A percentile compares a stretch with the other conserved stretches of the same genome.
Conservation (phyloP, 345 rosid genomes). For the Turnera subulata region DNA sequence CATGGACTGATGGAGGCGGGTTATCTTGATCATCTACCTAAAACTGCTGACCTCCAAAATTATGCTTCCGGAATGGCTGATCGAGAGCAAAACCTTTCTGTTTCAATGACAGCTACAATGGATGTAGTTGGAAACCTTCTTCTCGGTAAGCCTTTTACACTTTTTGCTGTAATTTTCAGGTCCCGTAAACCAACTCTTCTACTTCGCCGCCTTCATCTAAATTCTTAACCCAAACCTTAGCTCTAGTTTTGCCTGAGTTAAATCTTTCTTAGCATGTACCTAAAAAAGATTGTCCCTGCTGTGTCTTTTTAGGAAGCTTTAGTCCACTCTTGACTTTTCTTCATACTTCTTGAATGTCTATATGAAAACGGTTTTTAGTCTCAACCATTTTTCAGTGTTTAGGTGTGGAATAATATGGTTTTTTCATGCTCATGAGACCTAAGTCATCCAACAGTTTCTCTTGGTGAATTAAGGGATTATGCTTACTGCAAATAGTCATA, state of each 20-base stretch:
- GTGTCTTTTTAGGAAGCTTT: too few species aligned
- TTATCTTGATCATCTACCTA: slow-evolving; percentile 48
- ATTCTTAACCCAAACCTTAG: neutral
- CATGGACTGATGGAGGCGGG: slow-evolving; percentile 88
- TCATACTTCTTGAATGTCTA: too few species aligned
- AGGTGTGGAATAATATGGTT: too few species aligned
- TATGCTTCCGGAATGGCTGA: slow-evolving; percentile 34
- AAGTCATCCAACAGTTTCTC: neutral
- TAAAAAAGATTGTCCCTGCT: neutral
- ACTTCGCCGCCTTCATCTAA: neutral
- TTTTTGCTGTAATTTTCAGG: neutral
- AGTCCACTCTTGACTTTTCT: too few species aligned
- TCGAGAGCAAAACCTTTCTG: slow-evolving; percentile 44
- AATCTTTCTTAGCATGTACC: neutral
- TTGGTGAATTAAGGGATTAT: neutral
- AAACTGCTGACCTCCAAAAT: slow-evolving; percentile 3
- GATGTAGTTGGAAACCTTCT: slow-evolving; percentile 66
- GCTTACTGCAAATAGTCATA: neutral
- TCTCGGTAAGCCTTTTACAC: slow-evolving; percentile 47
- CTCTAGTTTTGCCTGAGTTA: neutral
- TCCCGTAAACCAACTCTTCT: neutral
- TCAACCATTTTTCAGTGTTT: too few species aligned
- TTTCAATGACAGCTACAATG: slow-evolving; percentile 90
- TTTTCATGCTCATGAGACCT: too few species aligned
- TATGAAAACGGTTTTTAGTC: too few species aligned